These are phyloP conservation scores for Saitozyma podzolica DNA, from an alignment of 768 basidiomycete species.

Conservation along the genomic window DNA sequence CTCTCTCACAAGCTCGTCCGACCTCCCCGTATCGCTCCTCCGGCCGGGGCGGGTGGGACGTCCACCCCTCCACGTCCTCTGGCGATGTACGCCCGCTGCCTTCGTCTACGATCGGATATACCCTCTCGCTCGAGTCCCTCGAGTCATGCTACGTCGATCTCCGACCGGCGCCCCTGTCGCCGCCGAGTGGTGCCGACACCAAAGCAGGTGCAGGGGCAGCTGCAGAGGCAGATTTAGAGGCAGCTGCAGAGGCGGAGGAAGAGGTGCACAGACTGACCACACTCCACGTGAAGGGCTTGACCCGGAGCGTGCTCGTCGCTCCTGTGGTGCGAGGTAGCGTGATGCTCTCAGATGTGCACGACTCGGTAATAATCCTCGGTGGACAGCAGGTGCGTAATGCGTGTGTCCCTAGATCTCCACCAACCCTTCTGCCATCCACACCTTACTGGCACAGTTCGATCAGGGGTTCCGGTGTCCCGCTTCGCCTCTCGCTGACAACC, in stretches of 20 bases:
- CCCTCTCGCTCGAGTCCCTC: conserved; percentile 67
- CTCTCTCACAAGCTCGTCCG: neutral
- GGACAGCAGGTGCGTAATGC: conserved; percentile 70
- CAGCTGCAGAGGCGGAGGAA: neutral
- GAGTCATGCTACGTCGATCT: conserved; percentile 72
- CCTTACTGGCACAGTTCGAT: no score
- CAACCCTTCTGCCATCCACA: no score
- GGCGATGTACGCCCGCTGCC: no score
- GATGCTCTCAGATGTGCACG: conserved; percentile 64
- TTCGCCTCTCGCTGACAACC: neutral
- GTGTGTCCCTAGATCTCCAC: neutral
- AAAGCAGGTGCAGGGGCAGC: neutral
- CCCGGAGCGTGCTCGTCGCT: conserved; percentile 65
- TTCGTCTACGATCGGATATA: conserved; percentile 8
- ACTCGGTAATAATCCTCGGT: conserved; percentile 68
- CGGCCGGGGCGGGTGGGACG: no score
- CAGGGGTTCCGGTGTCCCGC: neutral
- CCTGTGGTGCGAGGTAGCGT: conserved; percentile 70
- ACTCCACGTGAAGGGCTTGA: conserved; percentile 66
- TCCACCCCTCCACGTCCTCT: no score
- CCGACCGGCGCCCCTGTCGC: conserved; percentile 1
- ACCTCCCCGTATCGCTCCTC: neutral
- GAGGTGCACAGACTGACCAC: conserved; percentile 53
- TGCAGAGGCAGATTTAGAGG: neutral
- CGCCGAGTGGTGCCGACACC: neutral